Conservation (phyloP, 148 eudicot species). For the Oxyria digyna region DNA sequence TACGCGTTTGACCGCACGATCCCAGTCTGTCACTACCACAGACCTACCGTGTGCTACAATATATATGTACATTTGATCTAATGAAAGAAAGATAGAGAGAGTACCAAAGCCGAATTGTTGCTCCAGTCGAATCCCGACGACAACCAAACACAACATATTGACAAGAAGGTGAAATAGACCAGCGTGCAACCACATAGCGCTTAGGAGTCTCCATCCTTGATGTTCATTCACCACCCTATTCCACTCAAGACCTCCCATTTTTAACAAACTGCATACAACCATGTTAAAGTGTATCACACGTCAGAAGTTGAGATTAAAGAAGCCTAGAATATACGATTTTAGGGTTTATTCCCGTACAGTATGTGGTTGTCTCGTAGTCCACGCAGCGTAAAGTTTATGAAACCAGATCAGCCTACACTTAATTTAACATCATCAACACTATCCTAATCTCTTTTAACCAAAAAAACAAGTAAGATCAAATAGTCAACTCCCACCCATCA, state of each 20-base stretch:
- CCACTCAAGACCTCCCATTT: conserved; percentile 76
- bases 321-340: not conserved
- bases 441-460: not conserved
- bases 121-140: conserved; percentile 89
- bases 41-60: not conserved
- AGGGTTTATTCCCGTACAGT: too few species aligned
- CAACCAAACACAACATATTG: conserved; percentile 77
- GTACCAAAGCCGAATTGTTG: conserved; percentile 92
- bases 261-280: conserved; percentile 39
- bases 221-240: conserved; percentile 50
- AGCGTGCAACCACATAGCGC: conserved; percentile 91
- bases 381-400: too few species aligned
- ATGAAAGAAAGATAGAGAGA: not conserved
- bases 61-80: too few species aligned
- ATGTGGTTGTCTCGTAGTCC: too few species aligned
- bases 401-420: too few species aligned
- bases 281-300: not conserved
- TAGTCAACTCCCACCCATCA: not conserved
- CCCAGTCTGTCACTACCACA: too few species aligned
- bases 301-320: not conserved
- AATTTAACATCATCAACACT: not conserved
- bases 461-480: not conserved
- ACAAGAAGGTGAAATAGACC: conserved; percentile 79
- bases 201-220: conserved; percentile 80
- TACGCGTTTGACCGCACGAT: too few species aligned